phyloP scores from a whole-genome alignment of 2,329 filamentous ascomycete species.

The Aspergillus floridensis region DNA sequence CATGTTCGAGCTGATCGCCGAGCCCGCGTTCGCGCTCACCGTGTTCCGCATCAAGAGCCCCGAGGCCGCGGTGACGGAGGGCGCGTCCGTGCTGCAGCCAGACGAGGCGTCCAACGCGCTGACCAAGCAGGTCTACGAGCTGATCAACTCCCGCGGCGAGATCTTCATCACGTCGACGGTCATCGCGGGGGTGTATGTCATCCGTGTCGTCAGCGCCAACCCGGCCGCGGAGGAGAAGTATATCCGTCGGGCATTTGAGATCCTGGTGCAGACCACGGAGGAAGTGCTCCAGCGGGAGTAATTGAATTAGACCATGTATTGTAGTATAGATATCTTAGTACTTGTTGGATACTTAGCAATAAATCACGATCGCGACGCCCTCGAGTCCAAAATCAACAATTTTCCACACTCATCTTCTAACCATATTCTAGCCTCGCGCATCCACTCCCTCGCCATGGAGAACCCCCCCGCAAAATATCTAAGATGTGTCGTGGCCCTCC shows the following conservation, averaged over 20 bases:
- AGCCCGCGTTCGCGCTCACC: slow-evolving; percentile 73
- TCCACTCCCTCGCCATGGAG: too few species aligned
- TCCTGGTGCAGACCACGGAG: slow-evolving; percentile 53
- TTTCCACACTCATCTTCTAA: not conserved
- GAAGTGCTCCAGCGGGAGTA: slow-evolving; percentile 11
- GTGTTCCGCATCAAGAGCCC: slow-evolving; percentile 65
- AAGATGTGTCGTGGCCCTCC: too few species aligned
- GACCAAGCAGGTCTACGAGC: slow-evolving; percentile 73
- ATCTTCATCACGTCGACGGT: slow-evolving; percentile 80
- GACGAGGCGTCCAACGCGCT: slow-evolving; percentile 61
- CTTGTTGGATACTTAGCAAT: not conserved
- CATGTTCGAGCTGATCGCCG: slow-evolving; percentile 72
- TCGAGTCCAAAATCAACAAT: not conserved
- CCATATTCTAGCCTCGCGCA: too few species aligned
- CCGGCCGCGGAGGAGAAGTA: slow-evolving; percentile 68
- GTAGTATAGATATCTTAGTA: not conserved
- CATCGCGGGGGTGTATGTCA: slow-evolving; percentile 70
- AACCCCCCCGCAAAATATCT: too few species aligned
- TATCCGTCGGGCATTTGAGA: slow-evolving; percentile 69
- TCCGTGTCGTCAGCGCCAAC: slow-evolving; percentile 76
- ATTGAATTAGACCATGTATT: not conserved
- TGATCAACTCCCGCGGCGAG: slow-evolving; percentile 69
- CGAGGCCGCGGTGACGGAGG: slow-evolving; percentile 9
- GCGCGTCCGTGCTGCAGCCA: slow-evolving; percentile 23
- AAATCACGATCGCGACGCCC: not conserved